Conservation (phyloP, 164 flowering plant genomes). For the Stephania yunnanensis region DNA sequence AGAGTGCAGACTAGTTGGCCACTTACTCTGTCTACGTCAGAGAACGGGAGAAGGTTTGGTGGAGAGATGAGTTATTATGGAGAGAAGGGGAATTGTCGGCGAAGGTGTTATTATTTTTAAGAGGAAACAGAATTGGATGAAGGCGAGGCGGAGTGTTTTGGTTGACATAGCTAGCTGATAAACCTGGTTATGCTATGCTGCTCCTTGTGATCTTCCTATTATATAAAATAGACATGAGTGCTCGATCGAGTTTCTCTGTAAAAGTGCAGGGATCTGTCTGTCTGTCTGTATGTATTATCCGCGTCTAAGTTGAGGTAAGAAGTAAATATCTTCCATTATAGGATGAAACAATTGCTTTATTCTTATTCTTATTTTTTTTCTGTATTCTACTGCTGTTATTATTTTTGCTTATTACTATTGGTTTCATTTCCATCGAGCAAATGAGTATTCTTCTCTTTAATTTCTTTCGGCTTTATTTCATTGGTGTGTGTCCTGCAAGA, state of each 20-base stretch:
- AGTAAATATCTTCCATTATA: constrained; percentile 15
- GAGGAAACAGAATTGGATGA: neutral
- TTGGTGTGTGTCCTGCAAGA: neutral
- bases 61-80: constrained; percentile 6
- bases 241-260: constrained; percentile 26
- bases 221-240: constrained; percentile 23
- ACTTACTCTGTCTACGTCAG: constrained; percentile 12
- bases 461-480: neutral
- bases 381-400: neutral
- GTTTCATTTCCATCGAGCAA: neutral
- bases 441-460: neutral
- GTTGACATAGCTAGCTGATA: constrained; percentile 20
- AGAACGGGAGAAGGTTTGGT: constrained; percentile 4
- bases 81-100: neutral
- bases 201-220: constrained; percentile 23
- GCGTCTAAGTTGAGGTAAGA: constrained; percentile 19
- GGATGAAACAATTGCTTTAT: constrained; percentile 7
- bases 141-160: constrained; percentile 14
- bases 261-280: constrained; percentile 19
- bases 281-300: constrained; percentile 20
- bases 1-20: constrained; percentile 29
- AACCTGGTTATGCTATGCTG: constrained; percentile 12
- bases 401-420: neutral
- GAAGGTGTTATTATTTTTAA: neutral
- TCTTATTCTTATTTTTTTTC: neutral